Evolutionary conservation across 2,329 filamentous ascomycete species (phyloP).

Genomic region (Paraphaeosphaeria minitans): DNA sequence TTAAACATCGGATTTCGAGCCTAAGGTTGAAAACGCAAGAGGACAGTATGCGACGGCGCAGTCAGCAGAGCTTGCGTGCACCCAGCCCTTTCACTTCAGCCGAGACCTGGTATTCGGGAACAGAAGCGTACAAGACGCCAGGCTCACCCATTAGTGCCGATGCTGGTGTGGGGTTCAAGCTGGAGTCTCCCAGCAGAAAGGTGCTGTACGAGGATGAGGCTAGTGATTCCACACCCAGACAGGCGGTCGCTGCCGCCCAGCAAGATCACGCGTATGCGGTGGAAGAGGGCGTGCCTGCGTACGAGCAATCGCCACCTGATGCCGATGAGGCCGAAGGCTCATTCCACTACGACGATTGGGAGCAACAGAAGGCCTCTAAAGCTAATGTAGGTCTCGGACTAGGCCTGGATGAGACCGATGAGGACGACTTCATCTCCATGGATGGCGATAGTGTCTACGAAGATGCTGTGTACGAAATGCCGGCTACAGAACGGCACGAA

Average conservation of each 20-base stretch:
- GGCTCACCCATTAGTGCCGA: constrained; percentile 31
- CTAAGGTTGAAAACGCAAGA: constrained; percentile 78
- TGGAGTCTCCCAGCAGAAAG: constrained; percentile 30
- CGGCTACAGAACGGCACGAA: constrained; percentile 70
- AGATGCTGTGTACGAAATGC: constrained; percentile 50
- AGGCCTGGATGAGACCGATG: constrained; percentile 27
- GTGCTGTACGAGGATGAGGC: constrained; percentile 27
- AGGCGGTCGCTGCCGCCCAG: constrained; percentile 4
- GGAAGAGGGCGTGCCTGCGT: neutral
- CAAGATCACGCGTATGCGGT: constrained; percentile 6
- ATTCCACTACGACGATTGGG: constrained; percentile 25
- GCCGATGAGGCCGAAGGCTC: constrained; percentile 33
- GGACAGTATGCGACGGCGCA: constrained; percentile 78
- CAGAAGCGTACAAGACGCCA: constrained; percentile 34
- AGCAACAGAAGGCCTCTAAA: constrained; percentile 41
- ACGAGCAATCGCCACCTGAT: constrained; percentile 10
- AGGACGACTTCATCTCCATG: constrained; percentile 49
- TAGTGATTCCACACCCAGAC: constrained; percentile 16
- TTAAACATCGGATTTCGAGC: constrained; percentile 83
- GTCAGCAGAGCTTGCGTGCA: constrained; percentile 74
- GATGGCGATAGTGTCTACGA: constrained; percentile 51
- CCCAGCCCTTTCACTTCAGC: constrained; percentile 81
- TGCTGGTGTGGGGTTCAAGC: constrained; percentile 38
- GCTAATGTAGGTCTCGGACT: constrained; percentile 10
- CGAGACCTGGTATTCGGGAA: constrained; percentile 60